phyloP scores from a whole-genome alignment of 2,329 filamentous ascomycete species.

The Immersiporthe knoxdaviesiana region DNA sequence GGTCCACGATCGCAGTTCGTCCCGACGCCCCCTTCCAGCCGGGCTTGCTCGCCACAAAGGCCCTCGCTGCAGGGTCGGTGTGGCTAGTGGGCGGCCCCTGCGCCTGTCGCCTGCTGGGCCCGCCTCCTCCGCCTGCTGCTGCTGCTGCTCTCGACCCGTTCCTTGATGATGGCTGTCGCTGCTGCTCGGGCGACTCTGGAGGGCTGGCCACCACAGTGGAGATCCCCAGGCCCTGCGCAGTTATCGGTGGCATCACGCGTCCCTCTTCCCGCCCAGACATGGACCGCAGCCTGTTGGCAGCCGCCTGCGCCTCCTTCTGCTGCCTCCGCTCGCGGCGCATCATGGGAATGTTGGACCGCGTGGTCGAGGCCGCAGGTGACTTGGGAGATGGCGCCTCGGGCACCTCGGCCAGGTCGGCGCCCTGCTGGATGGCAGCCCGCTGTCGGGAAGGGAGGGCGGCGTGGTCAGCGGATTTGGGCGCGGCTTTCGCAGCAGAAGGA shows the following conservation, averaged over 20 bases:
- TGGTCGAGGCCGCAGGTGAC: constrained; percentile 21
- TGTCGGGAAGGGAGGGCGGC: constrained; percentile 27
- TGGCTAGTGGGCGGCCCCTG: constrained; percentile 19
- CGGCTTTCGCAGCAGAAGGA: constrained; percentile 31
- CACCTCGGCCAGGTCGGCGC: constrained; percentile 19
- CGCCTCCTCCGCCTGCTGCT: neutral
- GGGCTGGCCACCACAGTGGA: constrained; percentile 33
- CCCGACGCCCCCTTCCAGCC: constrained; percentile 77
- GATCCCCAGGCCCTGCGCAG: constrained; percentile 43
- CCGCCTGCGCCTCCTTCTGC: constrained; percentile 41
- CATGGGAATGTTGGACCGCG: constrained; percentile 51
- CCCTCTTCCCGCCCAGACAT: neutral
- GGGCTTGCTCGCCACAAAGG: constrained; percentile 49
- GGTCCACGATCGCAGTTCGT: constrained; percentile 64
- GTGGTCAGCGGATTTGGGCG: neutral
- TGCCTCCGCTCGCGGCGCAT: constrained; percentile 56
- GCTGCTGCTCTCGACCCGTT: constrained; percentile 15
- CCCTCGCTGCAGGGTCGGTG: constrained; percentile 41
- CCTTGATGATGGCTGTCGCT: constrained; percentile 12
- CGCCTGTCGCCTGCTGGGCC: constrained; percentile 19
- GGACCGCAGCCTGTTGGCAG: constrained; percentile 10
- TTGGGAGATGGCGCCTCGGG: constrained; percentile 31
- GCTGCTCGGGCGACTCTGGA: constrained; percentile 43
- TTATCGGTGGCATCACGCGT: neutral
- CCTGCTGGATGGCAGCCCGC: constrained; percentile 19